phyloP scores from a whole-genome alignment of 2,329 filamentous ascomycete genomes.

The Phaeosphaeria sp. region DNA sequence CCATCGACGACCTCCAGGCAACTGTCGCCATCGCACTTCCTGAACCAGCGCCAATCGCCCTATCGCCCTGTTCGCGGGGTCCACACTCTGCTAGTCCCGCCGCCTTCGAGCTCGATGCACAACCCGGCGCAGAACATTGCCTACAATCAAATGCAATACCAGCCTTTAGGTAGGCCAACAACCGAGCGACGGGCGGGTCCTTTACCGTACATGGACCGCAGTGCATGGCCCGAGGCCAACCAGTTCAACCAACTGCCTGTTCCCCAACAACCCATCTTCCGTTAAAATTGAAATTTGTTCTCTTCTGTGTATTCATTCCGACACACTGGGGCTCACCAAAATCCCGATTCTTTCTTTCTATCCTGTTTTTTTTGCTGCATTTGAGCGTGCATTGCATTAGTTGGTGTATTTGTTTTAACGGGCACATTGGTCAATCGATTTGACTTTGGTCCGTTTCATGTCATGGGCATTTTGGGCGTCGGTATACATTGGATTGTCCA shows the following conservation, averaged over 20 bases:
- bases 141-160: constrained; percentile 59
- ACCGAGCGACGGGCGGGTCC: constrained; percentile 54
- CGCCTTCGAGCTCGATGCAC: constrained; percentile 79
- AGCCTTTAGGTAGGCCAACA: constrained; percentile 55
- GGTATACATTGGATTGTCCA: constrained; percentile 1
- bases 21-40: constrained; percentile 84
- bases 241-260: constrained; percentile 49
- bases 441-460: constrained; percentile 16
- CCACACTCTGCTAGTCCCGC: constrained; percentile 88
- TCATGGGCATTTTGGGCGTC: constrained; percentile 32
- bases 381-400: constrained; percentile 47
- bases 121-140: constrained; percentile 52
- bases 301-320: constrained; percentile 18
- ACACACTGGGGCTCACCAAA: background rate
- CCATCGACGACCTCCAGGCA: constrained; percentile 69
- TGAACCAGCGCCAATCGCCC: constrained; percentile 87
- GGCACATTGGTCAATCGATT: constrained; percentile 20
- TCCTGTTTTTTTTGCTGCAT: constrained; percentile 36
- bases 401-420: constrained; percentile 22
- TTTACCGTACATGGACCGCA: constrained; percentile 52
- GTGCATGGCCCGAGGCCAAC: constrained; percentile 46
- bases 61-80: constrained; percentile 91
- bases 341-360: constrained; percentile 8
- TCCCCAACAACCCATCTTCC: constrained; percentile 46
- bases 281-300: constrained; percentile 22